Percentiles rank a stretch among this genome's conserved stretches.
Conservation (phyloP, 2,329 filamentous ascomycete species). For the Fusarium liriodendri region DNA sequence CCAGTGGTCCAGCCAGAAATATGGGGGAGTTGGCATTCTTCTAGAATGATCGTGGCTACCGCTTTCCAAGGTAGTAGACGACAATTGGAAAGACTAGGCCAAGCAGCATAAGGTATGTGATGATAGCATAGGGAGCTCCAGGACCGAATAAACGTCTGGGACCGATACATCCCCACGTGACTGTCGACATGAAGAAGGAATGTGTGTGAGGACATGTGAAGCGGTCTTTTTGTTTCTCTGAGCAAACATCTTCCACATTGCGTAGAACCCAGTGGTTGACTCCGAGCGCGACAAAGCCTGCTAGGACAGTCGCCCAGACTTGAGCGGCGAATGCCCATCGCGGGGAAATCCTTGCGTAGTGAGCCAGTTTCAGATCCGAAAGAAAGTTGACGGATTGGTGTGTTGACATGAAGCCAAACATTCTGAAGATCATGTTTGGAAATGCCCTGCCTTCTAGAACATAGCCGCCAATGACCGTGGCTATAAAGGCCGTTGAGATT, state of each 20-base stretch:
- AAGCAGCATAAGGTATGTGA: slow-evolving; percentile 35
- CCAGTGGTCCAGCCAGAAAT: slow-evolving; percentile 38
- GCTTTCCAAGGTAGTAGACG: slow-evolving; percentile 27
- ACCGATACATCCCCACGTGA: slow-evolving; percentile 76
- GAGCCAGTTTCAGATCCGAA: slow-evolving; percentile 70
- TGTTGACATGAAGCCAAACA: slow-evolving; percentile 73
- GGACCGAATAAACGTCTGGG: slow-evolving; percentile 69
- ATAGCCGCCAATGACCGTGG: slow-evolving; percentile 75
- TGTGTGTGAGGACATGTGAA: slow-evolving; percentile 63
- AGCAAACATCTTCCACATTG: slow-evolving; percentile 69
- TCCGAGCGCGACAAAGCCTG: slow-evolving; percentile 65
- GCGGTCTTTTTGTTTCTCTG: slow-evolving; percentile 58
- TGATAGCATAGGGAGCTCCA: slow-evolving; percentile 26
- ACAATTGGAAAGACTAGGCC: slow-evolving; percentile 34
- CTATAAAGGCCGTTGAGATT: slow-evolving; percentile 71
- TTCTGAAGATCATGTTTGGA: slow-evolving; percentile 79
- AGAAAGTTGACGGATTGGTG: slow-evolving; percentile 69
- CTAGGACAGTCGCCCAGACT: slow-evolving; percentile 64
- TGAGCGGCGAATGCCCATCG: slow-evolving; percentile 66
- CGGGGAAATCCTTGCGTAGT: slow-evolving; percentile 71
- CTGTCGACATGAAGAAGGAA: slow-evolving; percentile 69
- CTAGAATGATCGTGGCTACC: slow-evolving; percentile 36
- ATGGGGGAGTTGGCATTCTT: slow-evolving; percentile 41
- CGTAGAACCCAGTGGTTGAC: slow-evolving; percentile 70
- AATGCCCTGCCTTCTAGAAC: slow-evolving; percentile 73